Evolutionary conservation across 805 yeast species (phyloP), one percentile per base, ranked within the genome.

Genomic region (Barnettozyma populi): DNA sequence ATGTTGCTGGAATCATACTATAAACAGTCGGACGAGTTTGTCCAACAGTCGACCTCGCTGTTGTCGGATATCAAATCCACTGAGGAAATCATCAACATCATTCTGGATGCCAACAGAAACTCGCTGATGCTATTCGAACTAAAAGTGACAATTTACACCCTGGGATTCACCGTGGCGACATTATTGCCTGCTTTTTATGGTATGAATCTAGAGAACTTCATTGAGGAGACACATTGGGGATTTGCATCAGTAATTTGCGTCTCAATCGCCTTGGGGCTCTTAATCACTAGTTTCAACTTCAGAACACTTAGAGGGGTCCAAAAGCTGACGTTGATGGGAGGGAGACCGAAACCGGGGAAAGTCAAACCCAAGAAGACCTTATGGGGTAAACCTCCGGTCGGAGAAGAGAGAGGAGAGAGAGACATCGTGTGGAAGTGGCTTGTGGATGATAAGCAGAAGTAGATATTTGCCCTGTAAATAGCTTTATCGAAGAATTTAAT

Each of bases 1-100:
- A 84, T 90, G 83, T 71, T 90, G 43, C 63, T 90, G 19, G 97
- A 90, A 61, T 80, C 96, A 0, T 90, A 90, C 66, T 90, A 87
- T 65, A 84, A 86, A 50, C 97, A 90, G 57, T 84, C 92, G 61
- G 97, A 90, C 61, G 97, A 90, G 68, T 82, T 86, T 55, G 97
- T 90, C 7, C 97, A 90, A 64, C 92, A 86, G 56, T 83, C 95
- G 0, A 95, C 87, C 39, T 83, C 92, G 4, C 69, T 90, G 47
- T 78, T 86, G 19, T 82, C 82, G 56, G 95, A 90, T 61, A 88
- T 90, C 56, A 82, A 81, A 60, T 86, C 94, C 14, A 90, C 97
- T 0, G 97, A 90, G 61, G 97, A 90, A 59, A 87, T 90, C 61
- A 90, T 88, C 50, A 90, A 90, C 61, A 90, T 90, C 57, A 90